Percentiles rank a stretch among this genome's conserved stretches.
Evolutionary conservation across 306 rosid genomes (phyloP).

Genomic region (Trifolium pratense): DNA sequence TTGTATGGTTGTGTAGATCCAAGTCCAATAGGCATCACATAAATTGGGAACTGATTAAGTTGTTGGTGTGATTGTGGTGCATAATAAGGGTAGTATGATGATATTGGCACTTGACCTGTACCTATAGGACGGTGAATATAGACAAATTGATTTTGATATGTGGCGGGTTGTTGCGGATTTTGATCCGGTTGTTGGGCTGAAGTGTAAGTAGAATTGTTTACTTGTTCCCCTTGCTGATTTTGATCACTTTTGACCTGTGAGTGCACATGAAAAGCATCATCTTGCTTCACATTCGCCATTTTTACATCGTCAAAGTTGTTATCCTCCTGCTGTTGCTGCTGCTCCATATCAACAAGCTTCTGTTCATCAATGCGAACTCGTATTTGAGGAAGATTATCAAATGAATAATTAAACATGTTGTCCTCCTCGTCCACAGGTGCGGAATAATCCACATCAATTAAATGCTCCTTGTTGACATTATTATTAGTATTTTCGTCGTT

Average conservation of each 20-base stretch:
- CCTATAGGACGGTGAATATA: slow-evolving; percentile 54
- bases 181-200: not conserved
- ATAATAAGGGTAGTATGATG: slow-evolving; percentile 65
- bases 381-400: not conserved
- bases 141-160: slow-evolving; percentile 45
- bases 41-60: slow-evolving; percentile 65
- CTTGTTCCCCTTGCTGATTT: slow-evolving; percentile 11
- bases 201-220: not conserved
- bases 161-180: not conserved
- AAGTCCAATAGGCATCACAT: slow-evolving; percentile 62
- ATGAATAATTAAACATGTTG: not conserved
- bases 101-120: slow-evolving; percentile 52
- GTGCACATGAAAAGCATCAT: not conserved
- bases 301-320: not conserved
- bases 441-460: not conserved
- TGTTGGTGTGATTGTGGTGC: slow-evolving; percentile 63
- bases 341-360: not conserved
- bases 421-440: not conserved
- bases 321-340: not conserved
- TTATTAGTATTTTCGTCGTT: not conserved
- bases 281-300: not conserved
- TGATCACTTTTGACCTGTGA: slow-evolving; percentile 21
- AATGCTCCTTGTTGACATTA: not conserved
- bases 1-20: slow-evolving; percentile 56
- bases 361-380: not conserved